phyloP scores from a whole-genome alignment of 805 yeast genomes.

The Hanseniaspora occidentalis region DNA sequence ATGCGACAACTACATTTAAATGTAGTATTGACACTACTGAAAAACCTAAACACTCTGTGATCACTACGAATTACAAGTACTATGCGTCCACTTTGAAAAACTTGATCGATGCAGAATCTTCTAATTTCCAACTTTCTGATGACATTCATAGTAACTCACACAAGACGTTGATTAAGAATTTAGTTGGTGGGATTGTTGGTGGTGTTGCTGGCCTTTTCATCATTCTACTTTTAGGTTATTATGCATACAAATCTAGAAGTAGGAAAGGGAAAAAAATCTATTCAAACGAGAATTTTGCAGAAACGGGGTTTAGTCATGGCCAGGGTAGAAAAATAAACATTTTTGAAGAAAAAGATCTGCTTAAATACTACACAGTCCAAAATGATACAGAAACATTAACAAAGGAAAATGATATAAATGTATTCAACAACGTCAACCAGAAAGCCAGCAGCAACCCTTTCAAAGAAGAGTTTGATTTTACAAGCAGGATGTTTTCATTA shows the following conservation, averaged over 20 bases:
- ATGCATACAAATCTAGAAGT: background rate
- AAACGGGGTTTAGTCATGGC: conserved; percentile 5
- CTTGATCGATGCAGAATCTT: background rate
- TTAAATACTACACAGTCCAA: conserved; percentile 1
- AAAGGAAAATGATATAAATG: background rate
- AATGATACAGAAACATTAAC: background rate
- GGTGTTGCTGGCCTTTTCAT: conserved; percentile 4
- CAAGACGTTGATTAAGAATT: background rate
- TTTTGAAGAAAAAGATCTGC: conserved; percentile 5
- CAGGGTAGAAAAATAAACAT: conserved; percentile 6
- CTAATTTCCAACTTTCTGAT: background rate
- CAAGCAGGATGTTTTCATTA: conserved; percentile 2
- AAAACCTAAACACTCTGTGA: conserved; percentile 1
- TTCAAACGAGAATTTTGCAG: no score
- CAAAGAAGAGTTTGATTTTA: conserved; percentile 8
- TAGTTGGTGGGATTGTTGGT: conserved; percentile 4
- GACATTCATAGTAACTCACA: background rate
- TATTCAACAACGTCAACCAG: background rate
- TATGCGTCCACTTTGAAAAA: background rate
- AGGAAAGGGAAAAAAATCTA: background rate
- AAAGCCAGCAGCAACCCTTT: conserved; percentile 3
- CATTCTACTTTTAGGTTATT: background rate
- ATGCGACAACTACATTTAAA: background rate
- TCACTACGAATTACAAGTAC: conserved; percentile 2
- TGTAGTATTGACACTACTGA: background rate